phyloP scores from a whole-genome alignment of 768 basidiomycete species.

The Leccinellum luteum region DNA sequence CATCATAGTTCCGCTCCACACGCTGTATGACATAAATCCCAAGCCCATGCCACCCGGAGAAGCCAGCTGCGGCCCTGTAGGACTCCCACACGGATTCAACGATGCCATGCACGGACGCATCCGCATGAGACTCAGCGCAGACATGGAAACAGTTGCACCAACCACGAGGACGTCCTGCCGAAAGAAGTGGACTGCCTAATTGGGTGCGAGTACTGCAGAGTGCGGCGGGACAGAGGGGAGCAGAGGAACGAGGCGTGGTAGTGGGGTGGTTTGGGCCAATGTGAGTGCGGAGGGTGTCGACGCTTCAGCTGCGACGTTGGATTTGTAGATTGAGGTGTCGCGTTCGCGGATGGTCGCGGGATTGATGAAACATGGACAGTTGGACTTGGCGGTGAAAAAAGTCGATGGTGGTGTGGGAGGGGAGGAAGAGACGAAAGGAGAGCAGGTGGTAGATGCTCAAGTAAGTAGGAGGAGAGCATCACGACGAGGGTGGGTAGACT shows the following conservation, averaged over 20 bases:
- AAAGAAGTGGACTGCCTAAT: conserved; percentile 25
- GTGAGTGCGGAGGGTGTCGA: conserved; percentile 5
- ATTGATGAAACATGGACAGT: neutral
- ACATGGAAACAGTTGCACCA: neutral
- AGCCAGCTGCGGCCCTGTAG: conserved; percentile 28
- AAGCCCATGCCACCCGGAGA: conserved; percentile 28
- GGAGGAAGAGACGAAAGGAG: neutral
- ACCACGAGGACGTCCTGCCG: conserved; percentile 15
- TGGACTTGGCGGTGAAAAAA: neutral
- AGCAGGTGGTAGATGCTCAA: too few relatives aligned
- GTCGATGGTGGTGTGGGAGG: neutral
- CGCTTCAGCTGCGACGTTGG: conserved; percentile 7
- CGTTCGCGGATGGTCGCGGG: neutral
- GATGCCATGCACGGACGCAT: conserved; percentile 1
- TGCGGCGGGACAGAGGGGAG: conserved; percentile 21
- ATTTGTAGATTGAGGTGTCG: conserved; percentile 9
- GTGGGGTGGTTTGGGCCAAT: conserved; percentile 26
- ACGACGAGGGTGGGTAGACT: too few relatives aligned
- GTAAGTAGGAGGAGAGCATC: too few relatives aligned
- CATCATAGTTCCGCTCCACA: neutral
- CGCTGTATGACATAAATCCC: conserved; percentile 9
- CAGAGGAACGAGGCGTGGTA: conserved; percentile 29
- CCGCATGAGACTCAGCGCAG: neutral
- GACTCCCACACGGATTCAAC: conserved; percentile 18
- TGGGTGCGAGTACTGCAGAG: conserved; percentile 18